Base-by-base conservation (phyloP, 768 basidiomycete species). In the Rhodotorula paludigena region DNA sequence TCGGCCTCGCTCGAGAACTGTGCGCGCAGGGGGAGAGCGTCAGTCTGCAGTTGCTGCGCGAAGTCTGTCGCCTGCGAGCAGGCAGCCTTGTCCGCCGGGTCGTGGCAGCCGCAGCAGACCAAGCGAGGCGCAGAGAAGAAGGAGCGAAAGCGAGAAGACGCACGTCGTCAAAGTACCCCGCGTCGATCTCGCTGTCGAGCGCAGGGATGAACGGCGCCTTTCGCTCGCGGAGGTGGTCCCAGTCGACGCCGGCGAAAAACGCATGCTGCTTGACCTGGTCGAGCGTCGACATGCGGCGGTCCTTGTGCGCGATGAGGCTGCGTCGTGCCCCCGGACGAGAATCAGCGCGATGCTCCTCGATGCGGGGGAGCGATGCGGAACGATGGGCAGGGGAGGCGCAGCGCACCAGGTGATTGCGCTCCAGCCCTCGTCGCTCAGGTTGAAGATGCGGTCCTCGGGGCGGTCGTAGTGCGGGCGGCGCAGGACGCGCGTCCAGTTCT, bases 371-470 rank as follows among this genome's bases (percentile, higher is more conserved):
- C 8, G 49, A 25, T 18, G 41, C 41, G 18, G 15, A 20, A 49
- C 47, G 56, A 14, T 25, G 59, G 15, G n/a, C 18, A 41, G 18
- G 20, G 54, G 62, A 28, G 28, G 45, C n/a, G n/a, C n/a, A n/a
- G 75, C 82, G 60, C 62, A 90, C 93, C 86, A 81, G 48, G 88
- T 92, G 57, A 99, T 86, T 10, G 89, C 89, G 76, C 92, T 89
- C 96, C 96, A 99, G 14, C 93, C 91, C 21, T 87, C 79, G 77
- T 99, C 94, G 3, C 85, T 85, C 73, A 99, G 81, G 79, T 98
- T 99, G 83, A 98, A 99, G 71, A 98, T 90, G 48, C 92, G 82
- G 78, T 99, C 96, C 77, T 98, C 93, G 4, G 90, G 89, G 72
- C 88, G 87, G 77, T 97, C 93, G 74, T 98, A 99, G 74, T 92